Base-by-base conservation (phyloP, 306 rosid species). In the Trifolium subterraneum region DNA sequence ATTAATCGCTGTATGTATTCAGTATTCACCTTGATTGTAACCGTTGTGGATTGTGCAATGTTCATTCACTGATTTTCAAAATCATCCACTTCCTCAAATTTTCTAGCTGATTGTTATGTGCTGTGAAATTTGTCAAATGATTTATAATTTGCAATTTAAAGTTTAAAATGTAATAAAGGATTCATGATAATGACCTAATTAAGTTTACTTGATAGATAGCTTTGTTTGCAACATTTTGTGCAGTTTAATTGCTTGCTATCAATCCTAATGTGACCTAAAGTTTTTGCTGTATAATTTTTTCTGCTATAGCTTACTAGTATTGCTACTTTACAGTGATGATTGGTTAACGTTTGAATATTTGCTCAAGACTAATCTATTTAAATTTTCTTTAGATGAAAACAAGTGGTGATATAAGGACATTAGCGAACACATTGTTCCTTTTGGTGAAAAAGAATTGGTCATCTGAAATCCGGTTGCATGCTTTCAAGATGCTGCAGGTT, bases 401-500 rank as follows among this genome's bases (percentile, higher is more conserved):
- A 2, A 96, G 97, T 75, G 99, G 97, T 73, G 93, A 92, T 65
- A 64, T 88, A 60, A 83, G 89, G 56, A 68, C 79, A 69, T 81
- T 94, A 85, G 99, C 92, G 23, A 94, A 81, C 84, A 84, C 90
- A 22, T 84, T 96, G 5, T 85, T 92, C 76, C 78, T 81, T 80
- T 73, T 94, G 78, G 99, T 90, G 41, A 92, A 82, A 61, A 94
- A 82, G 83, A 88, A 92, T 27, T 90, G 96, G 96, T 88, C 99
- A n/a, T 82, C 95, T 11, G 99, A 88, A 85, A 94, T 94, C 72
- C 93, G 97, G 79, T 76, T 94, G 83, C 99, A 94, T 69, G 96
- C 99, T n/a, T 87, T 86, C 72, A 94, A 92, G 83, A 90, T 90
- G 93, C 82, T 94, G 72, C 99, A 94, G 96, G 99, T 94, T 86